Evolutionary conservation across 345 rosid genomes (phyloP).

Genomic region (Geranium brycei): DNA sequence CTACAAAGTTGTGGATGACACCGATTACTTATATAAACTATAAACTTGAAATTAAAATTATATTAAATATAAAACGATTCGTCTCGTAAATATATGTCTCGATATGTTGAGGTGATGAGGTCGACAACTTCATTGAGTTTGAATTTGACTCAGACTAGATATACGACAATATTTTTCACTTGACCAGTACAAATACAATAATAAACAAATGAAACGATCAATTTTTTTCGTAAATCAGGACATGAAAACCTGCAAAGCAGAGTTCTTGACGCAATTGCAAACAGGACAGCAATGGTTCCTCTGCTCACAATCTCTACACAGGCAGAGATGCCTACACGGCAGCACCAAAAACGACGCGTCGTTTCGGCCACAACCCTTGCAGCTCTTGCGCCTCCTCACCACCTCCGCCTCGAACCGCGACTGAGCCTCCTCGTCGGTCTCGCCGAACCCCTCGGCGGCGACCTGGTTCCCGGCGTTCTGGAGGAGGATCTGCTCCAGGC

Average conservation of each 20-base stretch:
- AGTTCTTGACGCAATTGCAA: constrained; percentile 7
- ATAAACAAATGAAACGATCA: no score
- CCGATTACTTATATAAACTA: no score
- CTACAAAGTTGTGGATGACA: no score
- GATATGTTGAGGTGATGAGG: no score
- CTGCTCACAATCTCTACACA: constrained; percentile 2
- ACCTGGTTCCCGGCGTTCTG: not conserved
- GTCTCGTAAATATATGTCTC: no score
- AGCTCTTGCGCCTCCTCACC: not conserved
- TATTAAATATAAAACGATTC: no score
- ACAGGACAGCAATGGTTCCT: constrained; percentile 3
- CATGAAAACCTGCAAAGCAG: constrained; percentile 1
- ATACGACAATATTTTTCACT: no score
- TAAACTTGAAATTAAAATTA: no score
- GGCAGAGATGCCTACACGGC: constrained; percentile 9
- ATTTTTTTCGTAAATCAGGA: not conserved
- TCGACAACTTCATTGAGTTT: no score
- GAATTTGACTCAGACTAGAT: no score
- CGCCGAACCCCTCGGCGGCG: constrained; percentile 7
- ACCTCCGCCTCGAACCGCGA: not conserved
- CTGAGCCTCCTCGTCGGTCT: constrained; percentile 5
- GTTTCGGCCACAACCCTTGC: constrained; percentile 8
- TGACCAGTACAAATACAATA: no score
- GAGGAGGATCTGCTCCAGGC: constrained; percentile 3
- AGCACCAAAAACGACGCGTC: not conserved